Evolutionary conservation across 78 protist genomes (phyloP).

Genomic region (Chrysochromulina parva): DNA sequence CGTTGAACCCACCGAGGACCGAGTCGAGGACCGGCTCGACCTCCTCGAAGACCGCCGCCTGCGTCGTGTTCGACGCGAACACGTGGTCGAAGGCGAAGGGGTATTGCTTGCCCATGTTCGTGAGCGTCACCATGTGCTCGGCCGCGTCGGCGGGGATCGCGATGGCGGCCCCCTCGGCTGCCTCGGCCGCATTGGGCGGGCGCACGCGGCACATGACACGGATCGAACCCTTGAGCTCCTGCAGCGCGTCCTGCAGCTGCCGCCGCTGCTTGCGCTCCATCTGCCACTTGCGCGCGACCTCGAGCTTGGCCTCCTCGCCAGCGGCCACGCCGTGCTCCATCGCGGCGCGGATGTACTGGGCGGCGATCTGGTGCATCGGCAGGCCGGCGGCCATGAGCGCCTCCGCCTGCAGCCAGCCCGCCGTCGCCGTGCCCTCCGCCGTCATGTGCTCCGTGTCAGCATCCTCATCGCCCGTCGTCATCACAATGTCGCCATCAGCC

Average conservation of each 20-base stretch:
- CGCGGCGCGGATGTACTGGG: neutral
- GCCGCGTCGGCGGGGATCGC: too few species aligned
- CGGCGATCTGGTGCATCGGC: neutral
- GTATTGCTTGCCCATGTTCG: neutral
- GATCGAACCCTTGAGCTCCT: conserved; percentile 74
- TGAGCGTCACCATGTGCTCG: too few species aligned
- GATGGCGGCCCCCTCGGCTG: neutral
- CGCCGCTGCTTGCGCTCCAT: neutral
- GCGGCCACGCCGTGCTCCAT: neutral
- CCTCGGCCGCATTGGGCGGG: conserved; percentile 45
- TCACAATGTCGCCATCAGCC: too few species aligned
- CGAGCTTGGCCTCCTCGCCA: neutral
- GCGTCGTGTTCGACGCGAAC: conserved; percentile 60
- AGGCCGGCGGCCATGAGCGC: too few species aligned
- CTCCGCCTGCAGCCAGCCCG: too few species aligned
- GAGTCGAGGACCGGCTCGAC: conserved; percentile 68
- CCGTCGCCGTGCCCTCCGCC: too few species aligned
- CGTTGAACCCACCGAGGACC: conserved; percentile 82
- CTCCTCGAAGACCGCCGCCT: conserved; percentile 77
- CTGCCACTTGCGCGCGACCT: neutral
- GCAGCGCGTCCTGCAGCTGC: conserved; percentile 31
- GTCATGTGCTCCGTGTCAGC: too few species aligned
- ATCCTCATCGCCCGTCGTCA: too few species aligned
- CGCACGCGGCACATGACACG: conserved; percentile 85
- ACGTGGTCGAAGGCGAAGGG: conserved; percentile 66